phyloP scores from a whole-genome alignment of 192 early-diverging fungal species.

The Coemansia sp. region DNA sequence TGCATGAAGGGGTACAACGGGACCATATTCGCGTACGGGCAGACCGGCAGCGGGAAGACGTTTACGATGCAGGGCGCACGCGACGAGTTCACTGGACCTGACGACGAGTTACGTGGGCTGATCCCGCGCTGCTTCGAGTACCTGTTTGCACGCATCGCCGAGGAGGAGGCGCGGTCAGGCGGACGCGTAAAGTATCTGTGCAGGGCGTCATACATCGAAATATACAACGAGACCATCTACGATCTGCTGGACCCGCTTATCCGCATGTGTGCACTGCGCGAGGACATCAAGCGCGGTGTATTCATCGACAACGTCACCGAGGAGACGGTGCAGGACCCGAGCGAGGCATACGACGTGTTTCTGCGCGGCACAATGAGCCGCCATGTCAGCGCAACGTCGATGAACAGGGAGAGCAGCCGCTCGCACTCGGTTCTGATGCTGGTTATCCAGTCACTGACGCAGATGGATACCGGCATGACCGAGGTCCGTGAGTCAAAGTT shows the following conservation, averaged over 20 bases:
- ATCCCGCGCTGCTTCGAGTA: conserved; percentile 66
- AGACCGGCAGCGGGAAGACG: conserved; percentile 75
- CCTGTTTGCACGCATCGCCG: conserved; percentile 59
- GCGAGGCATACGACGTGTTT: conserved; percentile 65
- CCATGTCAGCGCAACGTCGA: conserved; percentile 66
- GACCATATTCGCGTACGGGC: conserved; percentile 74
- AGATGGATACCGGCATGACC: conserved; percentile 55
- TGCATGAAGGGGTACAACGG: conserved; percentile 74
- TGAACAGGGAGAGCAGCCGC: conserved; percentile 83
- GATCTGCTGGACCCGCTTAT: conserved; percentile 76
- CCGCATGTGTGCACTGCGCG: conserved; percentile 58
- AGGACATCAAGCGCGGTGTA: conserved; percentile 66
- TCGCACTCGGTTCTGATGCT: conserved; percentile 81
- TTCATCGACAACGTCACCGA: conserved; percentile 69
- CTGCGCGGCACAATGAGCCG: conserved; percentile 68
- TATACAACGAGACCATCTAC: conserved; percentile 91
- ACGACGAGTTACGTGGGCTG: conserved; percentile 66
- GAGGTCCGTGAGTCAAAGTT: conserved; percentile 67
- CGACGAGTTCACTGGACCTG: conserved; percentile 67
- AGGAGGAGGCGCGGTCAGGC: conserved; percentile 50
- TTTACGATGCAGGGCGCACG: conserved; percentile 82
- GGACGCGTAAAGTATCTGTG: conserved; percentile 70
- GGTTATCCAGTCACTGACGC: conserved; percentile 67
- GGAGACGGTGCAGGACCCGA: conserved; percentile 61
- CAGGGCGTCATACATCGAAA: conserved; percentile 88